Conservation (phyloP, 768 basidiomycete genomes). For the Artomyces pyxidatus region DNA sequence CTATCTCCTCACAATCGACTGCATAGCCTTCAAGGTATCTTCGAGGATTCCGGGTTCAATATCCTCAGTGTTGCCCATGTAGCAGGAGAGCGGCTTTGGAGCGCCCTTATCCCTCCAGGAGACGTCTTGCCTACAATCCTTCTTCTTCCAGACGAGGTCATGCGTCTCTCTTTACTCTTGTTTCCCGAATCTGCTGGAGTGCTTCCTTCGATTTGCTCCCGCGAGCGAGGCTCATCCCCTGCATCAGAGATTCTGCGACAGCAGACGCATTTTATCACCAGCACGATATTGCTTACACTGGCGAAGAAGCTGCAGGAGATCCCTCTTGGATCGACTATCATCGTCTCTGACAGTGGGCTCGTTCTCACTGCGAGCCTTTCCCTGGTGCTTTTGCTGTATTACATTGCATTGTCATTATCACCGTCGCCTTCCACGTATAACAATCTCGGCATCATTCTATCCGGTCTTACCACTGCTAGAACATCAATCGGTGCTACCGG, state of each 20-base stretch:
- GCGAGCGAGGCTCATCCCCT: slow-evolving; percentile 3
- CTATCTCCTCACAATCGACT: slow-evolving; percentile 18
- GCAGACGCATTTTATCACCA: slow-evolving; percentile 27
- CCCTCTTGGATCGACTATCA: slow-evolving; percentile 18
- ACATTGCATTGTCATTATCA: slow-evolving; percentile 36
- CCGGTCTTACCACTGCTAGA: slow-evolving; percentile 23
- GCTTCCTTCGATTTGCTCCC: slow-evolving; percentile 27
- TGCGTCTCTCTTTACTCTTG: slow-evolving; percentile 27
- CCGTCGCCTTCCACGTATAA: slow-evolving; percentile 40
- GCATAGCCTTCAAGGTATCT: slow-evolving; percentile 9
- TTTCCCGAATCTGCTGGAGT: slow-evolving; percentile 28
- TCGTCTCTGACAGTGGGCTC: slow-evolving; percentile 21
- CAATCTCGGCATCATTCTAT: slow-evolving; percentile 43
- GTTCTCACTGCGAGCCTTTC: slow-evolving; percentile 28
- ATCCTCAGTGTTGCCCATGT: slow-evolving; percentile 26
- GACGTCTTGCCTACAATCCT: slow-evolving; percentile 35
- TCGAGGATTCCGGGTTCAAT: slow-evolving; percentile 29
- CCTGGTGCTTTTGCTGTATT: slow-evolving; percentile 38
- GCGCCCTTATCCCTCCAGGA: slow-evolving; percentile 19
- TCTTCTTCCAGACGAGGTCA: slow-evolving; percentile 33
- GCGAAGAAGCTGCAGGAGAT: slow-evolving; percentile 38
- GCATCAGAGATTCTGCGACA: slow-evolving; percentile 17
- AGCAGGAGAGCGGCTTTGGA: slow-evolving; percentile 26
- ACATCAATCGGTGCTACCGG: slow-evolving; percentile 11
- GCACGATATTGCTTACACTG: slow-evolving; percentile 35